Evolutionary conservation across 192 early-diverging fungal species (phyloP).

Genomic region (Backusella morwellensis): DNA sequence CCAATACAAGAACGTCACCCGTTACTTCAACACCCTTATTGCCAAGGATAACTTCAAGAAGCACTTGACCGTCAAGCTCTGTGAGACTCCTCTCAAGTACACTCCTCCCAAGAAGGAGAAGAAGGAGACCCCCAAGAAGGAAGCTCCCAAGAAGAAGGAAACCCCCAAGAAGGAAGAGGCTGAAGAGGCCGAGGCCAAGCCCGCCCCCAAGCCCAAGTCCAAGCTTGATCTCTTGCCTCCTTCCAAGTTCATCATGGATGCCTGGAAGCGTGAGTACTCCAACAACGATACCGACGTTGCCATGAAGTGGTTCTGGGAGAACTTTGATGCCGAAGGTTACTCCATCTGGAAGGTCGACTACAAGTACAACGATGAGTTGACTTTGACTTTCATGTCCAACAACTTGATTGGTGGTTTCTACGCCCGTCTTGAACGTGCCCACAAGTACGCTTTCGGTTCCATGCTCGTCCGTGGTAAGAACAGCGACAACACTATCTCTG

Average conservation of each 20-base stretch:
- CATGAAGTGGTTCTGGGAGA: slow-evolving; percentile 93
- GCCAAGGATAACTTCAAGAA: slow-evolving; percentile 85
- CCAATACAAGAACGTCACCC: slow-evolving; percentile 82
- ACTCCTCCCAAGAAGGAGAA: slow-evolving; percentile 63
- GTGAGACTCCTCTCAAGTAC: slow-evolving; percentile 57
- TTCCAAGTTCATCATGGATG: slow-evolving; percentile 80
- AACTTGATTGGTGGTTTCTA: slow-evolving; percentile 95
- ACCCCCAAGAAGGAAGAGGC: slow-evolving; percentile 41
- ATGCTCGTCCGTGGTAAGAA: slow-evolving; percentile 81
- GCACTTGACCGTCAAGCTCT: slow-evolving; percentile 65
- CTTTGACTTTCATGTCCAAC: slow-evolving; percentile 85
- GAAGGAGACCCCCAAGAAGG: slow-evolving; percentile 56
- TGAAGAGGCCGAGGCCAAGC: slow-evolving; percentile 56
- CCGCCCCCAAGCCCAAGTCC: slow-evolving; percentile 89
- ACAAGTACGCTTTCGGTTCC: slow-evolving; percentile 94
- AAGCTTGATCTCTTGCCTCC: slow-evolving; percentile 84
- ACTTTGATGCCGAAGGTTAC: slow-evolving; percentile 85
- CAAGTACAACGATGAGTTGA: slow-evolving; percentile 96
- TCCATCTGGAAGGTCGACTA: slow-evolving; percentile 91
- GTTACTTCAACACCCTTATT: slow-evolving; percentile 88
- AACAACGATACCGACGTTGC: slow-evolving; percentile 93
- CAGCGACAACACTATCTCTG: slow-evolving; percentile 86
- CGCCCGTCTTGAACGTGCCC: slow-evolving; percentile 86
- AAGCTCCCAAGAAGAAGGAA: slow-evolving; percentile 50
- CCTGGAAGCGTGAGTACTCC: slow-evolving; percentile 97